Evolutionary conservation across 495 filamentous ascomycete species (phyloP), one percentile per base, ranked within the genome.

Genomic region (Symbiotaphrina buchneri): DNA sequence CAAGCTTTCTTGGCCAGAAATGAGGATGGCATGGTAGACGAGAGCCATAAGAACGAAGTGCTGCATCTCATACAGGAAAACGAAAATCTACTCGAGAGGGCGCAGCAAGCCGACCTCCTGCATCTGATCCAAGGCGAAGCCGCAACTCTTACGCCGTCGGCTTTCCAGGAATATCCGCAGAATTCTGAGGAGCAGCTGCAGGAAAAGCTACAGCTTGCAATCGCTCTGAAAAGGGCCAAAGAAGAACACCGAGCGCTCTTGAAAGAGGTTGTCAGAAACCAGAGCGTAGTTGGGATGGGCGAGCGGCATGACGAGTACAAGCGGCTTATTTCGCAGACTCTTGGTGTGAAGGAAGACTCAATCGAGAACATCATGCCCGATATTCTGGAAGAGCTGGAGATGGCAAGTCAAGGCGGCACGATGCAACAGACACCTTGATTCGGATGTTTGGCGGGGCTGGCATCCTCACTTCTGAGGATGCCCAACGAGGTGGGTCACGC

Each of bases 281-380:
- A 22, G 23, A 32, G 35, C 19, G 20, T 31, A 16, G 35, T 35
- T 29, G 34, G 48, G 33, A 15, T 39, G 37, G n/a, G 36, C 34
- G n/a, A 42, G 45, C 3, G 47, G 31, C 28, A 51, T 35, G 19
- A 48, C 43, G 45, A 48, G 25, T 51, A 51, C 27, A 40, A 49
- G 19, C 36, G 42, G 14, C 37, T 51, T 8, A 51, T 51, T 17
- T 40, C 45, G 13, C 16, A 40, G 21, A 42, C 42, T 30, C 40
- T 48, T 22, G 40, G 34, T 4, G 31, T 51, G 13, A 37, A 39
- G 10, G 44, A 42, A 7, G 45, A 51, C n/a, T 45, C 48, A n/a
- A 38, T 51, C 10, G 47, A 51, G 27, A 37, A 39, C 24, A 22
- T 51, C 10, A 24, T 51, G 11, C 48, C 47, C 1, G 47, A 51